A percentile compares a stretch with the other conserved stretches of the same genome.
Conservation (phyloP, 176 grass and related monocot species). For the Aegilops umbellulata region DNA sequence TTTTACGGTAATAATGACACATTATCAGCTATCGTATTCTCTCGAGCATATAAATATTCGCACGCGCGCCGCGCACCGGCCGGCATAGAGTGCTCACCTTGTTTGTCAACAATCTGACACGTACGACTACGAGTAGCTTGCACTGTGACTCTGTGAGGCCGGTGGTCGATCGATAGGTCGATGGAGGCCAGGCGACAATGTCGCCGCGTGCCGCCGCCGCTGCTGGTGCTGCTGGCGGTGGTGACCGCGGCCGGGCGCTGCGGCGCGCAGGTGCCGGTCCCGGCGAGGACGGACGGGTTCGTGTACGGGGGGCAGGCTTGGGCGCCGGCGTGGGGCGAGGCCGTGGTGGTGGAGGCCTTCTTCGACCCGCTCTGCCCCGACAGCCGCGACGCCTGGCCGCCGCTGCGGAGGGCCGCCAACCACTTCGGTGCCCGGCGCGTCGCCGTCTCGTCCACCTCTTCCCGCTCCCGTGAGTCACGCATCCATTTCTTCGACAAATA, state of each 20-base stretch:
- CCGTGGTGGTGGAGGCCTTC: constrained; percentile 63
- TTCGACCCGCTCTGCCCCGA: constrained; percentile 79
- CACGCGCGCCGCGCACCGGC: too few species aligned
- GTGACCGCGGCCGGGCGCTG: background rate
- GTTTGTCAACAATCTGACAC: too few species aligned
- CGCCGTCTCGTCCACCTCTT: constrained; percentile 77
- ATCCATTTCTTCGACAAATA: too few species aligned
- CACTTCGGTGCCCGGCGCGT: constrained; percentile 44
- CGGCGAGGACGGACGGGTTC: constrained; percentile 64
- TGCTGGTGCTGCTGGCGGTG: background rate
- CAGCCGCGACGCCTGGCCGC: constrained; percentile 77
- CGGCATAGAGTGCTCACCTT: too few species aligned
- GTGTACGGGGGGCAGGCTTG: constrained; percentile 33
- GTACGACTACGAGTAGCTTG: background rate
- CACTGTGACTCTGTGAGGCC: too few species aligned
- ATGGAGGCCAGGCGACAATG: background rate
- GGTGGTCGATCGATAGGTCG: background rate
- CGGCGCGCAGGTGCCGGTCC: constrained; percentile 58
- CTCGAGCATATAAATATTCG: too few species aligned
- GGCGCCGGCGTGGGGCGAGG: constrained; percentile 53
- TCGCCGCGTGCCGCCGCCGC: background rate
- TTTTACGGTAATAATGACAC: too few species aligned
- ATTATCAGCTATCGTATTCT: too few species aligned
- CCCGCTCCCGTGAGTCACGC: constrained; percentile 61
- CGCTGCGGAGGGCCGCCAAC: constrained; percentile 18